Evolutionary conservation across 2,329 filamentous ascomycete genomes (phyloP).

Genomic region (Botrytis fabae): DNA sequence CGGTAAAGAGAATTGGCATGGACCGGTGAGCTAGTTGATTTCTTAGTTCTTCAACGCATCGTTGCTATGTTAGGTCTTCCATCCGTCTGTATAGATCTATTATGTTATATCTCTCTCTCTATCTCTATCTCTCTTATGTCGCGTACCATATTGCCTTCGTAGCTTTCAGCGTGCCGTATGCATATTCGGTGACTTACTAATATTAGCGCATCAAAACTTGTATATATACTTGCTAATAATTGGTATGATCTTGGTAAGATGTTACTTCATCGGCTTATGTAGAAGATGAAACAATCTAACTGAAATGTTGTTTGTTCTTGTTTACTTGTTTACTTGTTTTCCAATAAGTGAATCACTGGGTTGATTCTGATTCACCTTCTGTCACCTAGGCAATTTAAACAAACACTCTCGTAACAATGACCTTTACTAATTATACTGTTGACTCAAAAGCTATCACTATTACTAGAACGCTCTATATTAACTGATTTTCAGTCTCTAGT

Average conservation of each 20-base stretch:
- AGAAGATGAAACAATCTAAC: neutral
- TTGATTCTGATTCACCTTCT: neutral
- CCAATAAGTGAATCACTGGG: neutral
- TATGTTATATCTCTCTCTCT: no score
- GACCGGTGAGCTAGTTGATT: neutral
- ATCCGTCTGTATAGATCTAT: neutral
- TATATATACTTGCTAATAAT: neutral
- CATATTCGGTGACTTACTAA: neutral
- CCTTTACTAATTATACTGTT: neutral
- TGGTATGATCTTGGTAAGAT: neutral
- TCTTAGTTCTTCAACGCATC: neutral
- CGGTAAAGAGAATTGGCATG: neutral
- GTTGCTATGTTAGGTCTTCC: no score
- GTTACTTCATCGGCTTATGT: neutral
- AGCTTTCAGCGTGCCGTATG: neutral
- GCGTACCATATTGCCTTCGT: neutral
- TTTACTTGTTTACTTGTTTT: neutral
- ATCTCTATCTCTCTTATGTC: no score
- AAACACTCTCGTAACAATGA: neutral
- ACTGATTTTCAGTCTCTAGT: neutral
- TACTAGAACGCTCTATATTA: no score
- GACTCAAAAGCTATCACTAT: neutral
- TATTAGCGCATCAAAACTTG: neutral
- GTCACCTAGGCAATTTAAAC: neutral
- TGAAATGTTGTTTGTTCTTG: neutral